phyloP scores from a whole-genome alignment of 495 filamentous ascomycete genomes.

The Trichoderma orchidacearum region DNA sequence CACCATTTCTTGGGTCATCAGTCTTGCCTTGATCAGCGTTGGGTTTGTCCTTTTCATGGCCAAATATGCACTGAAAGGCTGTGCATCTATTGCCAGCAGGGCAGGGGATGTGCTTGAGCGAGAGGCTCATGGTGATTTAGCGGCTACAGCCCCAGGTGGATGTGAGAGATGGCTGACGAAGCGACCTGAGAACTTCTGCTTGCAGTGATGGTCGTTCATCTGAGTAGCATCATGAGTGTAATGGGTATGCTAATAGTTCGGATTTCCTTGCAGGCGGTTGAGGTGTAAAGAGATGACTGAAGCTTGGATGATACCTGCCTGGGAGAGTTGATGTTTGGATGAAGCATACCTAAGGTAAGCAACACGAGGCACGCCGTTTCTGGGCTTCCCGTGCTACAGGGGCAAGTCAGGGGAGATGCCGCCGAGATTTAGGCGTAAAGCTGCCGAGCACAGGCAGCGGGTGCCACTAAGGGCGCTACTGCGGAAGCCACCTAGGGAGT shows the following conservation, averaged over 20 bases:
- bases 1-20: background rate
- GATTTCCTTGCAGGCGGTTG: background rate
- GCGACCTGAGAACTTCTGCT: background rate
- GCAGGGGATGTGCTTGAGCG: conserved; percentile 47
- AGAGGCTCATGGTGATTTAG: background rate
- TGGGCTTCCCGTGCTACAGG: background rate
- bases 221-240: background rate
- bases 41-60: conserved; percentile 21
- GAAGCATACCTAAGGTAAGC: background rate
- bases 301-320: background rate
- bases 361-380: background rate
- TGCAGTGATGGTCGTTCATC: background rate
- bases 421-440: background rate
- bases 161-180: background rate
- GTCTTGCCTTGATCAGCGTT: conserved; percentile 3
- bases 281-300: background rate
- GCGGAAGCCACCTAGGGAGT: too few species aligned
- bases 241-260: background rate
- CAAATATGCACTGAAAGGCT: conserved; percentile 23
- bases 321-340: background rate
- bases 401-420: background rate
- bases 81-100: conserved; percentile 38
- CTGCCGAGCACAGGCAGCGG: background rate
- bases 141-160: background rate
- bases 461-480: background rate